Base-by-base conservation (phyloP, 1,139 yeast species). In the Yamadazyma membranifaciens region DNA sequence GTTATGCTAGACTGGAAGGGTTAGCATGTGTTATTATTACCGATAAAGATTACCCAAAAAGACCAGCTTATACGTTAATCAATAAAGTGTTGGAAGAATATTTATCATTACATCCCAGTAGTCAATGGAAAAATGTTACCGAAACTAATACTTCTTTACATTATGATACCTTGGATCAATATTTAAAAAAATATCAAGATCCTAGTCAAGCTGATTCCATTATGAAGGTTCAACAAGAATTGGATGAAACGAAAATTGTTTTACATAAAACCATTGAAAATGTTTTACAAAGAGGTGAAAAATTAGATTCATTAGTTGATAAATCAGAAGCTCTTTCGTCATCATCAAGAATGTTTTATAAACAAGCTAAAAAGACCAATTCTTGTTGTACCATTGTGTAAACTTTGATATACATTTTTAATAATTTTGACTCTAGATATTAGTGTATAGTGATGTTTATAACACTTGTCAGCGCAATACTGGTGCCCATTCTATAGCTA, bases 141-240 rank as follows among this genome's bases (percentile, higher is more conserved):
- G 80, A 73, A 51, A 68, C 87, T 6, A 69, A 71, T 39, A 48
- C 69, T 9, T 46, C 52, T 13, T 72, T 86, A 48, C 66, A 69
- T 41, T 82, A 80, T 63, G 80, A 79, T 29, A 80, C 78, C 47
- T 73, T 92, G 56, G 84, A 83, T 31, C 69, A 69, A 25, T 89
- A 89, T 62, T 68, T 94, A 52, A 68, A 73, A 54, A 87, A 87
- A 59, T 92, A 94, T 67, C 98, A 92, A 67, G 96, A 94, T 62
- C 99, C 99, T 17, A 76, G 85, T 30, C 96, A 92, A 68, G 98
- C 98, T 0, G 99, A 92, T 60, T 85, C 96, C 12, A 83, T 92
- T 50, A 84, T 92, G 95, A 87, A 85, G 64, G 98, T 92, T 29
- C 98, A 94, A 69, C 95, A 89, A 60, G 98, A 92, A 65, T 78